Conservation (phyloP, 1,139 yeast genomes). For the Kurtzmaniella natalensis region DNA sequence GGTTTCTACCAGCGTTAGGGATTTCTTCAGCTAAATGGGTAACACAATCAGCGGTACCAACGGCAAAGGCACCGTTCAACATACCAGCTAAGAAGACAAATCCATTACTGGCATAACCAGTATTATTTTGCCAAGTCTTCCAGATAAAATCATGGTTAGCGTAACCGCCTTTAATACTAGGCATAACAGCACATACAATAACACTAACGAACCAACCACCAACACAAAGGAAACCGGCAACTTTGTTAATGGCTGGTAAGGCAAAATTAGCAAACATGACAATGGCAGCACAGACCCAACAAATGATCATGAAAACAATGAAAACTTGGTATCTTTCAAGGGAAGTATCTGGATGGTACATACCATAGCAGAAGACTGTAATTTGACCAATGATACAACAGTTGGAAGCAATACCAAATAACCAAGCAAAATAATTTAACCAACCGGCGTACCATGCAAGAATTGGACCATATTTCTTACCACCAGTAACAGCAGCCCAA, state of each 20-base stretch:
- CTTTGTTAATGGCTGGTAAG: background rate
- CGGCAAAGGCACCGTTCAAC: slow-evolving; percentile 5
- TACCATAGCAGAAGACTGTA: background rate
- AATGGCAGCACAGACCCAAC: background rate
- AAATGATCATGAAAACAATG: slow-evolving; percentile 1
- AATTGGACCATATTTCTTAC: slow-evolving; percentile 3
- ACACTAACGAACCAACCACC: slow-evolving; percentile 3
- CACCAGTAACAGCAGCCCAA: slow-evolving; percentile 5
- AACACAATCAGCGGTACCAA: slow-evolving; percentile 9
- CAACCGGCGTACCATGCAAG: slow-evolving; percentile 3
- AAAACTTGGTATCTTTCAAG: slow-evolving; percentile 1
- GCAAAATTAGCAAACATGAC: slow-evolving; percentile 1
- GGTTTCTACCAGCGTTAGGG: slow-evolving; percentile 9
- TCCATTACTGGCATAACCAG: slow-evolving; percentile 3
- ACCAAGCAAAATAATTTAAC: slow-evolving; percentile 3
- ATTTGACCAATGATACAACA: background rate
- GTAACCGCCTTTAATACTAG: slow-evolving; percentile 1
- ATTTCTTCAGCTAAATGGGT: slow-evolving; percentile 14
- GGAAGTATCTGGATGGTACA: background rate
- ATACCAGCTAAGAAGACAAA: slow-evolving; percentile 3
- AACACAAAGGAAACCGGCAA: slow-evolving; percentile 1
- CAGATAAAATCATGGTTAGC: slow-evolving; percentile 3
- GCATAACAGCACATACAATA: slow-evolving; percentile 3
- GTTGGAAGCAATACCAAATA: background rate
- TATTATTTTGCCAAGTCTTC: slow-evolving; percentile 3